Evolutionary conservation across 1,284 basidiomycete species (phyloP).

Genomic region (Ganoderma multipileum): DNA sequence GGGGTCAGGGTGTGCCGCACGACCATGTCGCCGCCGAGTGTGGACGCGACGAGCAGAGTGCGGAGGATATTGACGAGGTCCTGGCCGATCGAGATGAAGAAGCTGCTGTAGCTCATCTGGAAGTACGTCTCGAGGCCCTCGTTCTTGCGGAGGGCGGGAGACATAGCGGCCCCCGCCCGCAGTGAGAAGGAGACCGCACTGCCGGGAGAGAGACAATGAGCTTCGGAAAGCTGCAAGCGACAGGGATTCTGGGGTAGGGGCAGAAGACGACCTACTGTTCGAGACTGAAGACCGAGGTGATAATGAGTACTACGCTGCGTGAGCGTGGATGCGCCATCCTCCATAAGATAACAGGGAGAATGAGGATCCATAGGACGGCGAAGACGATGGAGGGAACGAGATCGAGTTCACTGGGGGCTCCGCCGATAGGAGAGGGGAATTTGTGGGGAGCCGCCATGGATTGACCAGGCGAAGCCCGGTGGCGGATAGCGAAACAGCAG

Average conservation of each 20-base stretch:
- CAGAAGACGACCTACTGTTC: slow-evolving; percentile 28
- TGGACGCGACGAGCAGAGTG: slow-evolving; percentile 40
- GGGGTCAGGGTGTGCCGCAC: slow-evolving; percentile 8
- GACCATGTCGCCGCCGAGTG: slow-evolving; percentile 21
- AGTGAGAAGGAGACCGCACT: slow-evolving; percentile 38
- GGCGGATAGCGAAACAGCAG: no score
- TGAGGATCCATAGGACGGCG: slow-evolving; percentile 23
- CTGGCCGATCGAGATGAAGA: slow-evolving; percentile 40
- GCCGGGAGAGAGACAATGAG: background rate
- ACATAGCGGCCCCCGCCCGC: slow-evolving; percentile 39
- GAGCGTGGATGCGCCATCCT: slow-evolving; percentile 22
- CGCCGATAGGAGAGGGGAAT: slow-evolving; percentile 17
- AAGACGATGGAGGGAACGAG: slow-evolving; percentile 19
- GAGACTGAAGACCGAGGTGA: slow-evolving; percentile 21
- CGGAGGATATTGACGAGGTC: slow-evolving; percentile 38
- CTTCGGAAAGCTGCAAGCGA: no score
- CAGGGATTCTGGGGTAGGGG: background rate
- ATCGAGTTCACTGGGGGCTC: slow-evolving; percentile 14
- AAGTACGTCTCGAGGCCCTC: slow-evolving; percentile 40
- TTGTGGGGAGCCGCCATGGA: slow-evolving; percentile 12
- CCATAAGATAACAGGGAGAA: slow-evolving; percentile 25
- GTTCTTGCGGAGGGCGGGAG: slow-evolving; percentile 29
- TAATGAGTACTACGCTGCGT: slow-evolving; percentile 25
- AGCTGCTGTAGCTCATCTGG: slow-evolving; percentile 40
- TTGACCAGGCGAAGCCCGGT: no score